Conservation (phyloP, 1,284 basidiomycete species). For the Hypsizygus ulmarius region DNA sequence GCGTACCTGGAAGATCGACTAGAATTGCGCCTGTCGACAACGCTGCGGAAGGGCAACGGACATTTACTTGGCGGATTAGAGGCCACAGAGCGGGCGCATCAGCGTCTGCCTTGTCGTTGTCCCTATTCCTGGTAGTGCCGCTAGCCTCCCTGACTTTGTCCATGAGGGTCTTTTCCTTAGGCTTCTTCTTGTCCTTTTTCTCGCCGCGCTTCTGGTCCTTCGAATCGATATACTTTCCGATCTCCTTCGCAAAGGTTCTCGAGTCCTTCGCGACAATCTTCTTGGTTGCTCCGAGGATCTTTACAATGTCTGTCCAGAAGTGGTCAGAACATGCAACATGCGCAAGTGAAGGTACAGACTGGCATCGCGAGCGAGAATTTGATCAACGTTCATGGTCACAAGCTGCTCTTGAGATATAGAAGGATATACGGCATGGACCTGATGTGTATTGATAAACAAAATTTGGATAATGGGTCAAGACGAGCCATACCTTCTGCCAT, state of each 20-base stretch:
- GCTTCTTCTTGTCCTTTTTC: conserved; percentile 43
- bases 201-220: conserved; percentile 55
- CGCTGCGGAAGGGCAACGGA: conserved; percentile 50
- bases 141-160: conserved; percentile 30
- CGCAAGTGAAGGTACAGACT: conserved; percentile 30
- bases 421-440: conserved; percentile 65
- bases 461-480: background rate
- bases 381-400: conserved; percentile 44
- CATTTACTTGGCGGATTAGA: conserved; percentile 57
- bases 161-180: conserved; percentile 33
- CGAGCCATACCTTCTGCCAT: conserved; percentile 49
- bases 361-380: conserved; percentile 47
- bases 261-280: conserved; percentile 50
- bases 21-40: conserved; percentile 56
- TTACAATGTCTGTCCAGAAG: conserved; percentile 33
- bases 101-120: conserved; percentile 31
- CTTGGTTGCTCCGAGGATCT: conserved; percentile 51
- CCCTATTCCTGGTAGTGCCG: conserved; percentile 26
- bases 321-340: background rate
- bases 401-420: conserved; percentile 45
- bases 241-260: conserved; percentile 49
- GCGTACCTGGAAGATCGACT: conserved; percentile 57
- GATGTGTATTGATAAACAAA: background rate
- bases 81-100: conserved; percentile 56
- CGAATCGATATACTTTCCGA: conserved; percentile 63